Evolutionary conservation across 345 rosid genomes (phyloP), one percentile per base, ranked within the genome.

Genomic region (Salix brachista): DNA sequence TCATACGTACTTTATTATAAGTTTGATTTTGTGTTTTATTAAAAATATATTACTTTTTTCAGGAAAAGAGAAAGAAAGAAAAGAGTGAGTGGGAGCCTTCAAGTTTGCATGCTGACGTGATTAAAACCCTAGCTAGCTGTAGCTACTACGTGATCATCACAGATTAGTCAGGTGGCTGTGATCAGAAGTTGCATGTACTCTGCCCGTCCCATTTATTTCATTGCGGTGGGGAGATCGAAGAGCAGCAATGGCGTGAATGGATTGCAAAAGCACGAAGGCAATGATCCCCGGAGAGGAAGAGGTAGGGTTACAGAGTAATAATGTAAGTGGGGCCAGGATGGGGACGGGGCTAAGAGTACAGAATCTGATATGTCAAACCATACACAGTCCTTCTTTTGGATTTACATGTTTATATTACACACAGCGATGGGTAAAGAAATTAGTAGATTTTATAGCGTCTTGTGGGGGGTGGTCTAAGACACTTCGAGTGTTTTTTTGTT

Each of bases 351-450:
- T 67, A 75, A 69, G 34, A 76, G 85, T 72, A 84, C 84, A 94
- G 97, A 94, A 94, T 92, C 98, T 89, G 97, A 88, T 89, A 88
- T 80, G 97, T 94, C 98, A 91, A 90, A 92, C 92, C 98, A 85
- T 86, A 87, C 75, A 84, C 75, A 84, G 92, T 87, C 87, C 90
- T 87, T 82, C 74, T 81, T 88, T 88, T 90, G 88, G 95, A 87
- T 72, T 78, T 6, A 41, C 21, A 54, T 21, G 32, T 30, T 30
- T 30, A 30, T 30, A 30, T 34, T 4, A 34, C 37, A 34, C 37
- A 34, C 37, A 34, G 37, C 37, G 37, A 5, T 34, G 36, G 5
- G 36, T 34, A 32, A 21, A 2, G 4, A 54, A 21, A 54, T 7
- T 17, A n/a, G 12, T 54, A n/a, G 61, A 3, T 34, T 34, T 34